Evolutionary conservation across 768 basidiomycete genomes (phyloP), one percentile per base, ranked within the genome.

Genomic region (Hericium coralloides): DNA sequence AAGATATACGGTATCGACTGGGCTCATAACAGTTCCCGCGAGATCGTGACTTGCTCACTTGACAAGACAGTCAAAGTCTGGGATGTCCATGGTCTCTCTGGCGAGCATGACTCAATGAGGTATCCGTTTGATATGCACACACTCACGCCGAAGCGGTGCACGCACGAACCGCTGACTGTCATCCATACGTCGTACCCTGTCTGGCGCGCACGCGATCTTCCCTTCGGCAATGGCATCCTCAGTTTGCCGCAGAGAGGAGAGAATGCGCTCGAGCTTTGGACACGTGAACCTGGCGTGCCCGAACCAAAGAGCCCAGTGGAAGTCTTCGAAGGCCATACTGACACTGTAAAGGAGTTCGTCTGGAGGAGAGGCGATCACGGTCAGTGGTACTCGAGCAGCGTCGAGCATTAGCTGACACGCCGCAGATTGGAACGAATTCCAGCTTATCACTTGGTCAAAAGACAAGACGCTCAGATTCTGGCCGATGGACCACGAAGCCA

Each of bases 1-100:
- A 93, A 94, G 70, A 97, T 98, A 48, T 98, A 99, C 60, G 97
- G 97, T 2, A 93, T 99, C 55, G 95, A 98, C 70, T 99, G 95
- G 95, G 86, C 92, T 7, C 85, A 92, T 52, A 74, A 78, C 17
- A 71, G 76, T 43, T 72, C 77, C n/a, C 79, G 86, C 63, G 87
- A 94, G 67, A 78, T 99, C 38, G 84, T 95, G 9, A 98, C 95
- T 1, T 99, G 97, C 66, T 95, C 94, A 0, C 76, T 98, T 0
- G 95, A 98, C 75, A 92, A 88, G 67, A 87, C 89, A 0, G 89
- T 98, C 73, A 97, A 97, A 68, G 77, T 86, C 15, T 92, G 92
- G 91, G 79, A 88, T 55, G 78, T 79, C 12, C 76, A 78, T 56
- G 69, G 61, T 25, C 56, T 62, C 14, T 52, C 59, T n/a, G 22